Percentiles rank a stretch among this genome's conserved stretches.
Conservation (phyloP, 495 filamentous ascomycete genomes). For the Cenococcum geophilum region DNA sequence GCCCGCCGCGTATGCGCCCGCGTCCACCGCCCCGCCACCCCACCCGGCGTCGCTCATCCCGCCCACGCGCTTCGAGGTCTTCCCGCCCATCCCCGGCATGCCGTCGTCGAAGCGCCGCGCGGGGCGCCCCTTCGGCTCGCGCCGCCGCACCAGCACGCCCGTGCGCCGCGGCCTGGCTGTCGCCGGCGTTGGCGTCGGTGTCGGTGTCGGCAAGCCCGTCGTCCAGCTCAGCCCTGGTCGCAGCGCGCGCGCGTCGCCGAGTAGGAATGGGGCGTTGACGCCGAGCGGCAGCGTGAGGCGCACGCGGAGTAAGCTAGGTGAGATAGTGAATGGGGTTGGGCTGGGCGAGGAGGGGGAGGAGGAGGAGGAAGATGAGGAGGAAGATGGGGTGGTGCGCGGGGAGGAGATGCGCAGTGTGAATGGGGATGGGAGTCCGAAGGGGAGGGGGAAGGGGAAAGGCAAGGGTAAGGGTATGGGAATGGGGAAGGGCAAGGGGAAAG, state of each 20-base stretch:
- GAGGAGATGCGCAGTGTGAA: constrained; percentile 1
- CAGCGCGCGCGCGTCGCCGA: constrained; percentile 25
- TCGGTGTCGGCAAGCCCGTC: constrained; percentile 11
- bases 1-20: neutral
- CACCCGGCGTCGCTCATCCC: constrained; percentile 52
- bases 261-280: constrained; percentile 8
- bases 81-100: constrained; percentile 63
- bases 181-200: constrained; percentile 15
- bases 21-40: no score
- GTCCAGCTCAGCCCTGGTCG: constrained; percentile 17
- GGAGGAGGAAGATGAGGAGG: constrained; percentile 20
- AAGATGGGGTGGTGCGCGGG: constrained; percentile 19
- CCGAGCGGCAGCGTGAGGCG: constrained; percentile 25
- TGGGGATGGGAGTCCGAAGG: neutral
- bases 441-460: constrained; percentile 10
- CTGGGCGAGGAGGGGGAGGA: constrained; percentile 21
- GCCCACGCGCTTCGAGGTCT: constrained; percentile 74
- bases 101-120: constrained; percentile 41
- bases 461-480: constrained; percentile 2
- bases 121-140: constrained; percentile 43
- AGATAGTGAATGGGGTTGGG: constrained; percentile 28
- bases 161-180: constrained; percentile 16
- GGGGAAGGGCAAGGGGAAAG: constrained; percentile 17
- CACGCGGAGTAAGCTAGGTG: constrained; percentile 38
- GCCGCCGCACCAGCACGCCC: constrained; percentile 30